phyloP scores from a whole-genome alignment of 2,329 filamentous ascomycete genomes.

The Sclerotinia nivalis region DNA sequence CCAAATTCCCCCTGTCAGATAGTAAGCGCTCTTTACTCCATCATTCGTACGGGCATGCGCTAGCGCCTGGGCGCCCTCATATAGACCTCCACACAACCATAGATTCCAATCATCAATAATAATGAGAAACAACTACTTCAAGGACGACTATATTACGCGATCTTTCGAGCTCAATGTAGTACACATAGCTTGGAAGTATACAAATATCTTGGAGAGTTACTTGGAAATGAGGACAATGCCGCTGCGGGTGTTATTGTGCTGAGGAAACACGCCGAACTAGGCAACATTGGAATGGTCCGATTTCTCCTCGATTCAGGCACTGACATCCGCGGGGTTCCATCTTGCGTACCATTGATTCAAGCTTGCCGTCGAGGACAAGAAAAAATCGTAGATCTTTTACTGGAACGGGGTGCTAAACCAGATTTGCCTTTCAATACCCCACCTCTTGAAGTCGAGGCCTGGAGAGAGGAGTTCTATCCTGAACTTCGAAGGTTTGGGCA shows the following conservation, averaged over 20 bases:
- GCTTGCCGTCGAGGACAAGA: neutral
- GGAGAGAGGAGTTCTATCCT: neutral
- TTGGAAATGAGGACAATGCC: neutral
- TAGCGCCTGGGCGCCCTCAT: too few relatives aligned
- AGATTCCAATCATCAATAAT: too few relatives aligned
- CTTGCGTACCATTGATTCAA: neutral
- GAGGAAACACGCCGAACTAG: neutral
- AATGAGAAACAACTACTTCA: too few relatives aligned
- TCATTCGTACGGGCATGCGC: too few relatives aligned
- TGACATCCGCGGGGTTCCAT: neutral
- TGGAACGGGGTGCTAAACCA: neutral
- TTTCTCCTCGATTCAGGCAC: neutral
- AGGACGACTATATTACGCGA: too few relatives aligned
- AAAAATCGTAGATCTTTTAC: neutral
- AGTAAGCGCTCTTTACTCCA: too few relatives aligned
- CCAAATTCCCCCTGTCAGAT: too few relatives aligned
- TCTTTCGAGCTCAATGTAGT: neutral
- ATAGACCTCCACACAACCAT: too few relatives aligned
- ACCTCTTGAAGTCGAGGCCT: neutral
- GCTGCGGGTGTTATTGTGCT: neutral
- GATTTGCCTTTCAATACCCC: neutral
- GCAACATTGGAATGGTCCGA: neutral
- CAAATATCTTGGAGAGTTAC: neutral
- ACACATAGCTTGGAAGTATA: neutral
- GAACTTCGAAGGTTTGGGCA: neutral